Conservation (phyloP, 306 rosid genomes). For the Phaseolus lunatus region DNA sequence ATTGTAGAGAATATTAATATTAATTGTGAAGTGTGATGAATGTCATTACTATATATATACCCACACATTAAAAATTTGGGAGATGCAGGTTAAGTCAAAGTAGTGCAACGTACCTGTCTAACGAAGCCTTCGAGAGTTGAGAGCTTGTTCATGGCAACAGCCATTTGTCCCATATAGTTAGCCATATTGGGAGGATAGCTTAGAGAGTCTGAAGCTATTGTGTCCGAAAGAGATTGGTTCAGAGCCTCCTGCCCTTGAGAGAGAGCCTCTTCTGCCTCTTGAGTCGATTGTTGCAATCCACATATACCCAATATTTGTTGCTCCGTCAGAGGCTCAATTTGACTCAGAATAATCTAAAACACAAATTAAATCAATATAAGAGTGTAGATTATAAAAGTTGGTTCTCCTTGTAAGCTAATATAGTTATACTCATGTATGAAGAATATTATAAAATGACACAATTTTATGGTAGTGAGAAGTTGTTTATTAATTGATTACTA, state of each 20-base stretch:
- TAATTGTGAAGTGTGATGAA: neutral
- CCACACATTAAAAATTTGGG: neutral
- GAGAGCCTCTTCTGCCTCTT: constrained; percentile 84
- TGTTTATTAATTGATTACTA: constrained; percentile 48
- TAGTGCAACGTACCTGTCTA: constrained; percentile 70
- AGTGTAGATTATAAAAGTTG: no score
- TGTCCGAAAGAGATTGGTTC: constrained; percentile 76
- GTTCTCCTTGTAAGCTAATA: no score
- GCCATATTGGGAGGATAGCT: constrained; percentile 81
- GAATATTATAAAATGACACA: constrained; percentile 4
- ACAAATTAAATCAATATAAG: neutral
- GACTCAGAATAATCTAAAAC: constrained; percentile 66
- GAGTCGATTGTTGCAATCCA: constrained; percentile 90
- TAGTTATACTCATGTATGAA: neutral
- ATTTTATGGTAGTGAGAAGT: constrained; percentile 23
- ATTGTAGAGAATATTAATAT: neutral
- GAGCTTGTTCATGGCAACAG: constrained; percentile 90
- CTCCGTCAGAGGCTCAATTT: constrained; percentile 90
- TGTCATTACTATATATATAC: neutral
- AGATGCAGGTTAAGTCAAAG: constrained; percentile 29
- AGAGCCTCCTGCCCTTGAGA: constrained; percentile 87
- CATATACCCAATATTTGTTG: constrained; percentile 86
- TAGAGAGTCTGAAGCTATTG: constrained; percentile 79
- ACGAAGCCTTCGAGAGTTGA: constrained; percentile 84
- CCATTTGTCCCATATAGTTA: constrained; percentile 98